These are phyloP conservation scores for Zoysia matrella DNA, from an alignment of 202 grass and related monocot species.

Conservation along the genomic window DNA sequence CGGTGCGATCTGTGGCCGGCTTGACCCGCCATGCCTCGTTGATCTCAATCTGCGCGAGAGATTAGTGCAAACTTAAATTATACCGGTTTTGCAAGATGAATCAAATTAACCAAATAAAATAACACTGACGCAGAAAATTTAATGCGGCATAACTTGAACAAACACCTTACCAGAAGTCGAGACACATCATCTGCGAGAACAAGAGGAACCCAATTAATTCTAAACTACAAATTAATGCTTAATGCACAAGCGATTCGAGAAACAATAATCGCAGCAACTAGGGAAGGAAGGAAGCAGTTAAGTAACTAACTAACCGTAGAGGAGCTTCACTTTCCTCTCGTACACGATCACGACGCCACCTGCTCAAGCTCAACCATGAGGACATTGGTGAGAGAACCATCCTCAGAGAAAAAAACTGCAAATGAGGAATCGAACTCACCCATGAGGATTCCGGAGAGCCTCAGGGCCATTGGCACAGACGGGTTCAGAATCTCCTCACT, in stretches of 20 bases:
- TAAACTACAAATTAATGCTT: not conserved
- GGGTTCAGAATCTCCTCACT: constrained; percentile 98
- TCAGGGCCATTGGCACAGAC: constrained; percentile 88
- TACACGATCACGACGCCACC: constrained; percentile 97
- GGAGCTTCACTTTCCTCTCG: constrained; percentile 88
- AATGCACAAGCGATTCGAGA: not conserved
- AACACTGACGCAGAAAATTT: not conserved
- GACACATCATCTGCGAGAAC: constrained; percentile 72
- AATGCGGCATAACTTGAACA: not conserved
- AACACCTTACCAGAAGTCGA: constrained; percentile 62
- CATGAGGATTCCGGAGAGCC: constrained; percentile 96
- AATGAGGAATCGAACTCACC: constrained; percentile 46
- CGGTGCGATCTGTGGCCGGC: constrained; percentile 50
- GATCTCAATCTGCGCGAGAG: constrained; percentile 61
- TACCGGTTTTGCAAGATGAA: constrained; percentile 5
- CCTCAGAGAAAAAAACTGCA: not conserved
- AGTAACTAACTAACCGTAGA: constrained; percentile 59
- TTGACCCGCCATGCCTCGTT: constrained; percentile 71
- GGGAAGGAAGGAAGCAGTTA: not conserved
- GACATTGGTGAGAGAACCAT: not conserved
- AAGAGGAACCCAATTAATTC: constrained; percentile 12
- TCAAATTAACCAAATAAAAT: too few species aligned
- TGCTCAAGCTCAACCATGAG: constrained; percentile 23
- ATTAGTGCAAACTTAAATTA: constrained; percentile 15
- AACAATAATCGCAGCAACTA: not conserved